A percentile compares a stretch with the other conserved stretches of the same genome.
These are phyloP conservation scores for Cercospora canescens DNA, from an alignment of 2,329 filamentous ascomycete species.

Conservation along the genomic window DNA sequence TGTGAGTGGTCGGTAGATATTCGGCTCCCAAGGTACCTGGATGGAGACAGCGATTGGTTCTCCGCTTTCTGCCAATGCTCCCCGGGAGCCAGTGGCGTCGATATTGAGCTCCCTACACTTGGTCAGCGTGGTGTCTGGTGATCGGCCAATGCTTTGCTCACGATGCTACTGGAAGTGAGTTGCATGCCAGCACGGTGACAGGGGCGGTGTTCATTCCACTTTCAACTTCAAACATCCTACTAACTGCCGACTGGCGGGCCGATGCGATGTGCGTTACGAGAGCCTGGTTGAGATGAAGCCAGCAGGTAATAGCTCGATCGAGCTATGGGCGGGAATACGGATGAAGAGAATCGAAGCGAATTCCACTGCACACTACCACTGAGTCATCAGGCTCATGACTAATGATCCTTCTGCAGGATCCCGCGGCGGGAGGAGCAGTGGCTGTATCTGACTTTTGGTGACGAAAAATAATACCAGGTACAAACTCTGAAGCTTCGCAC, in stretches of 20 bases:
- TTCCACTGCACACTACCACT: not conserved
- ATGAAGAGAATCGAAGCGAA: not conserved
- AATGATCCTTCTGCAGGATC: not conserved
- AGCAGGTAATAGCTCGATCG: not conserved
- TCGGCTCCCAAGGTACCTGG: constrained; percentile 6
- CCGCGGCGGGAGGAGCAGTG: not conserved
- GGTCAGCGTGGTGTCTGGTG: not conserved
- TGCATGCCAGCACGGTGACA: too few relatives aligned
- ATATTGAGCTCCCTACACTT: not conserved
- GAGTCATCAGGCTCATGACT: not conserved
- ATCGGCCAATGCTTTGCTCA: constrained; percentile 2
- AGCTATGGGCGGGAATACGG: not conserved
- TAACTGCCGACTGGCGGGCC: not conserved
- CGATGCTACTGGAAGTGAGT: not conserved
- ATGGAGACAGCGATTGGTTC: not conserved
- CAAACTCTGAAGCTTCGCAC: not conserved
- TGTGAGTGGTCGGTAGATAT: constrained; percentile 1
- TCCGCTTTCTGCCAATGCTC: not conserved
- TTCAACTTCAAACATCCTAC: not conserved
- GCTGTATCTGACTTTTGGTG: not conserved
- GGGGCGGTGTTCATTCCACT: too few relatives aligned
- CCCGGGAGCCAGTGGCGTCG: not conserved
- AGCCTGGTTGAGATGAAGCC: not conserved
- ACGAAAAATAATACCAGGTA: not conserved
- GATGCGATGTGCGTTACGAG: not conserved